Base-by-base conservation (phyloP, 2,329 filamentous ascomycete genomes). In the Biscogniauxia mediterranea region DNA sequence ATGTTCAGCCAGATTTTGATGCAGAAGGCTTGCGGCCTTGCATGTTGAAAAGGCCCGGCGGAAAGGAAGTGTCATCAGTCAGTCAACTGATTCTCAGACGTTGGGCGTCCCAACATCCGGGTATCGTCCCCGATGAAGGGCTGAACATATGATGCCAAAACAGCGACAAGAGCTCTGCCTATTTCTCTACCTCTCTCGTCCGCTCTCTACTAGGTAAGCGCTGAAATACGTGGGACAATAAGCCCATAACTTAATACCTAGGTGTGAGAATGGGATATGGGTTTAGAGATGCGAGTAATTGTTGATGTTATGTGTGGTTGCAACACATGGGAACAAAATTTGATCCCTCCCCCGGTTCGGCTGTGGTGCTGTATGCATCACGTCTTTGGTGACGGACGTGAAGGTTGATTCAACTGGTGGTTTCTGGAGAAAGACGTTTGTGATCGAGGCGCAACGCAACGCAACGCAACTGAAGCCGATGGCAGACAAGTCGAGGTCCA, bases 91-190 rank as follows among this genome's bases (percentile, higher is more conserved):
- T 59, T 62, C 60, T 58, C 57, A 58, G 57, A 62, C 59, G 54
- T 52, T 56, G 60, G 60, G 65, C 52, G 56, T 61, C 65, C 60
- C 63, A 64, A 62, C 63, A 65, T 65, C 63, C 61, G 63, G 65
- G 52, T 62, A 53, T 63, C 53, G 56, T 67, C 61, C 63, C 63
- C 61, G 65, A 61, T 57, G 50, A 63, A 59, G 59, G 54, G 59
- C 59, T 56, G 60, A 55, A 55, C 50, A 61, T 32, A 59, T 59
- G 28, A 54, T 38, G 54, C 58, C 21, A 57, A 55, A 59, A 60
- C 56, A 46, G 52, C 61, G 54, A 56, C 57, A 58, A 55, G 56
- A 58, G 60, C 55, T 17, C 28, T 13, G 28, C 7, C 28, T 32
- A 6, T 32, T 32, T 32, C 28, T 32, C 7, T 32, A 9, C 7